These are phyloP conservation scores for Lasiodiplodia sp. DNA, from an alignment of 2,329 filamentous ascomycete species.

Conservation along the genomic window DNA sequence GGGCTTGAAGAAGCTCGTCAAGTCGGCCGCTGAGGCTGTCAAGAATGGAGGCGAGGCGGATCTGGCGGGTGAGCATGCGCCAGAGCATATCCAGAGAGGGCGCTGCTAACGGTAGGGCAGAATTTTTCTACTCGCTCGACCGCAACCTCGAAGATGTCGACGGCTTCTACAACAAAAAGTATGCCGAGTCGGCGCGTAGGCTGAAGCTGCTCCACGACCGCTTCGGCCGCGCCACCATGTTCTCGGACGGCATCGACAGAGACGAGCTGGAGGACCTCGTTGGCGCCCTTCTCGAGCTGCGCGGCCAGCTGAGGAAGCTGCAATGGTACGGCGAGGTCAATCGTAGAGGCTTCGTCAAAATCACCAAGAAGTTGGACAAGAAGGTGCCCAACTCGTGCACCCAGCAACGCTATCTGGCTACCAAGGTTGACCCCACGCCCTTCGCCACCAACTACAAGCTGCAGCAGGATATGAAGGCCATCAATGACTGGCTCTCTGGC, in stretches of 20 bases:
- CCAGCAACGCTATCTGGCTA: conserved; percentile 85
- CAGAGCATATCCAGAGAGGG: conserved; percentile 22
- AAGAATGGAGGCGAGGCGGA: conserved; percentile 77
- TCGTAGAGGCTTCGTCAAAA: conserved; percentile 92
- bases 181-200: conserved; percentile 81
- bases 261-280: conserved; percentile 93
- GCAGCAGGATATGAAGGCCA: conserved; percentile 66
- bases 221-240: conserved; percentile 77
- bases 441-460: conserved; percentile 80
- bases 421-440: conserved; percentile 86
- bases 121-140: conserved; percentile 96
- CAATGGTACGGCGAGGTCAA: conserved; percentile 99
- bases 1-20: conserved; percentile 93
- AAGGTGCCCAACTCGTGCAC: conserved; percentile 79
- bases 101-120: conserved; percentile 56
- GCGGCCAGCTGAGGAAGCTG: conserved; percentile 85
- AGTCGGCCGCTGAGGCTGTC: conserved; percentile 71
- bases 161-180: conserved; percentile 96
- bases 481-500: conserved; percentile 91
- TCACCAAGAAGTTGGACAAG: conserved; percentile 98
- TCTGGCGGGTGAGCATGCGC: conserved; percentile 77
- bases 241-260: conserved; percentile 76
- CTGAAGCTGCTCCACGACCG: conserved; percentile 86
- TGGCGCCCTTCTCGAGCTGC: conserved; percentile 85
- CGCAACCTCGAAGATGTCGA: conserved; percentile 98